These are phyloP conservation scores for Schizochytrium sp. DNA, from an alignment of 108 stramenopile genomes.

Conservation along the genomic window DNA sequence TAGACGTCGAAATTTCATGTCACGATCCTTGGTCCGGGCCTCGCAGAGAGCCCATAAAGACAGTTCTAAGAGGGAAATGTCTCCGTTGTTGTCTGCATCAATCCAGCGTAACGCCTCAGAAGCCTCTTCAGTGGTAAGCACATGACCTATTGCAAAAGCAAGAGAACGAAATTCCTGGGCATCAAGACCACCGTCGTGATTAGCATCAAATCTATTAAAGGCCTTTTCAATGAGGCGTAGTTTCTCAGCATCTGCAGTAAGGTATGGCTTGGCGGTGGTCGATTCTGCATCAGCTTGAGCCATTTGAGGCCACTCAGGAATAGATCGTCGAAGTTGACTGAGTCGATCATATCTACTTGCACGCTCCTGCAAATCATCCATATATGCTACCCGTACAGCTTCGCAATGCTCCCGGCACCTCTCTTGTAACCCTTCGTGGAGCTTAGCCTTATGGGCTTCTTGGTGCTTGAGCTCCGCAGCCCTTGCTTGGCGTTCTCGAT, in stretches of 20 bases:
- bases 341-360: background rate
- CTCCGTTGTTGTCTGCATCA: background rate
- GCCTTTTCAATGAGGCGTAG: background rate
- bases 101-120: background rate
- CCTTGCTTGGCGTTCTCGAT: background rate
- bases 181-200: background rate
- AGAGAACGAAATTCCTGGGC: background rate
- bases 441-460: background rate
- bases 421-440: background rate
- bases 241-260: background rate
- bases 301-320: background rate
- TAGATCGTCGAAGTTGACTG: background rate
- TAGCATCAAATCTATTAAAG: background rate
- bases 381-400: background rate
- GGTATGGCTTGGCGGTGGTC: background rate
- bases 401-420: background rate
- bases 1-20: background rate
- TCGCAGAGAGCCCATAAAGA: background rate
- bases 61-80: background rate
- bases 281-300: background rate
- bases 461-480: background rate
- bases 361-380: background rate
- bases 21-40: background rate
- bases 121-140: slow-evolving; percentile 11
- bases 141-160: background rate